These are phyloP conservation scores for Davidsoniella virescens DNA, from an alignment of 2,329 filamentous ascomycete genomes.

Conservation along the genomic window DNA sequence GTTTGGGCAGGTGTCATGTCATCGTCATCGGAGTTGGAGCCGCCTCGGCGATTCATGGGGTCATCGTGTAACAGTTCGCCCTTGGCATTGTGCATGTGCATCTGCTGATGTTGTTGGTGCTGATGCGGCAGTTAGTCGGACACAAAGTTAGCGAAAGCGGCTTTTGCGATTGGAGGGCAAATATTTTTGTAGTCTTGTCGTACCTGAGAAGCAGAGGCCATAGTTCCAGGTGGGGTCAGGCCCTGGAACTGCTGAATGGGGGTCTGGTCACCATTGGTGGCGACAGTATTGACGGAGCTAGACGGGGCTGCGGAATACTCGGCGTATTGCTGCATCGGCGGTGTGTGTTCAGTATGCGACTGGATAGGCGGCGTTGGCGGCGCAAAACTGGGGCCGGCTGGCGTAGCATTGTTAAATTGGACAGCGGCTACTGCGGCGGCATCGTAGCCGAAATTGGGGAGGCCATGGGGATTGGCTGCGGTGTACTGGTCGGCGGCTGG, in stretches of 20 bases:
- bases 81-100: constrained; percentile 17
- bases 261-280: neutral
- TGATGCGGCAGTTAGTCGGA: neutral
- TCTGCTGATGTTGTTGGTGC: constrained; percentile 11
- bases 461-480: neutral
- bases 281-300: too few relatives aligned
- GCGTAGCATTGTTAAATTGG: neutral
- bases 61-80: constrained; percentile 25
- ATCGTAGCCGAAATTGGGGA: constrained; percentile 1
- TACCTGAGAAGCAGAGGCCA: constrained; percentile 13
- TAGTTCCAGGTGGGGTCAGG: constrained; percentile 16
- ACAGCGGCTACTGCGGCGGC: neutral
- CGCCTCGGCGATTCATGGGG: constrained; percentile 15
- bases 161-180: neutral
- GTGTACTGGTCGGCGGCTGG: neutral
- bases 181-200: too few relatives aligned
- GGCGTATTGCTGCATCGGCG: constrained; percentile 1
- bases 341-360: constrained; percentile 6
- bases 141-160: too few relatives aligned
- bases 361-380: constrained; percentile 13
- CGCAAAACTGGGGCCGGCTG: neutral
- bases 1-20: constrained; percentile 40
- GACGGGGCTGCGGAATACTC: neutral
- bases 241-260: constrained; percentile 13
- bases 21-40: constrained; percentile 37